These are phyloP conservation scores for Atractiella rhizophila DNA, from an alignment of 768 basidiomycete genomes.

Conservation along the genomic window DNA sequence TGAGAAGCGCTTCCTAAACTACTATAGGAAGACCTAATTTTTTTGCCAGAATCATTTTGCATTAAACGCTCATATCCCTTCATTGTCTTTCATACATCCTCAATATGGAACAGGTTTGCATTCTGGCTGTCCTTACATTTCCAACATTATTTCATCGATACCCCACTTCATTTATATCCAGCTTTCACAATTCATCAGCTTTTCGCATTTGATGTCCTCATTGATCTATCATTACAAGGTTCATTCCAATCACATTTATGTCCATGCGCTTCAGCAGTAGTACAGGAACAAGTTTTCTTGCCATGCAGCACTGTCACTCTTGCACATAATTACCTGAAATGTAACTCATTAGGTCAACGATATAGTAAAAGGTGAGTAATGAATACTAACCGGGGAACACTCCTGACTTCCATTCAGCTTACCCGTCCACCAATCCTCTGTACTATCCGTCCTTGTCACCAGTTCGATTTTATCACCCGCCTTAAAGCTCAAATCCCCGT, in stretches of 20 bases:
- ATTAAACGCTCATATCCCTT: no score
- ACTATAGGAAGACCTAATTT: no score
- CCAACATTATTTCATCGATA: no score
- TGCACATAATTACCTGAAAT: constrained; percentile 30
- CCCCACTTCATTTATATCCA: no score
- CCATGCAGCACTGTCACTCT: constrained; percentile 8
- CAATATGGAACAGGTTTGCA: no score
- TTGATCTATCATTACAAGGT: background rate
- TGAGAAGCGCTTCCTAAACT: no score
- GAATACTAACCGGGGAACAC: constrained; percentile 43
- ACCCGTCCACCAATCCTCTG: constrained; percentile 97
- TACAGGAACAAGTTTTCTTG: constrained; percentile 6
- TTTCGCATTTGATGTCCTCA: constrained; percentile 9
- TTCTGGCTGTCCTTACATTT: no score
- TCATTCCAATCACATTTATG: constrained; percentile 18
- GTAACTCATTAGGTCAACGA: background rate
- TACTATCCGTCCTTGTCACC: constrained; percentile 48
- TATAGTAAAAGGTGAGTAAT: background rate
- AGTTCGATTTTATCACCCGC: constrained; percentile 78
- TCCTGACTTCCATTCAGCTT: constrained; percentile 54
- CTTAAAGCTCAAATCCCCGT: constrained; percentile 72
- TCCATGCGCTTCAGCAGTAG: constrained; percentile 21
- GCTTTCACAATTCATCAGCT: constrained; percentile 17
- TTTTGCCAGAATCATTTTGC: no score
- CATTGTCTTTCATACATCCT: no score